Evolutionary conservation across 371 early-diverging fungal species (phyloP).

Genomic region (Actinomucor elegans): DNA sequence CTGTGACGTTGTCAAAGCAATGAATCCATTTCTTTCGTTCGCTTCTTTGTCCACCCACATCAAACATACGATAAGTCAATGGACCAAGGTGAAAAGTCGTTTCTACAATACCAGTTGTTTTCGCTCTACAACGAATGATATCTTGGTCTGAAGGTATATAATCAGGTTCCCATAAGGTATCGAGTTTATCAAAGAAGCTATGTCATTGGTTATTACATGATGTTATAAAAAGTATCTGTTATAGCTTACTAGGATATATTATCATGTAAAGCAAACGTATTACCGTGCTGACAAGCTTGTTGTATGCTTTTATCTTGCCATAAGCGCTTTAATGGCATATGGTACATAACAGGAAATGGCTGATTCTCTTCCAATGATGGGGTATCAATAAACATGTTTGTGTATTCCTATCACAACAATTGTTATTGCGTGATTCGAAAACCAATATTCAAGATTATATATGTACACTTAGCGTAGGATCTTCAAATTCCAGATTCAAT

Average conservation of each 20-base stretch:
- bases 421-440: no score
- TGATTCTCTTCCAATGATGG: constrained; percentile 55
- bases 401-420: constrained; percentile 26
- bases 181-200: constrained; percentile 83
- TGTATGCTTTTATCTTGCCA: constrained; percentile 78
- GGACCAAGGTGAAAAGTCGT: constrained; percentile 81
- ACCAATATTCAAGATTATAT: no score
- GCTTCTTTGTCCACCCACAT: constrained; percentile 92
- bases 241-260: constrained; percentile 70
- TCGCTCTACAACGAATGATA: constrained; percentile 79
- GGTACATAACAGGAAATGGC: constrained; percentile 66
- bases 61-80: constrained; percentile 85
- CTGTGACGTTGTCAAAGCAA: constrained; percentile 92
- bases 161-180: constrained; percentile 68
- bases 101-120: constrained; percentile 87
- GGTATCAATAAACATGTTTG: constrained; percentile 26
- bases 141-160: constrained; percentile 91
- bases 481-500: constrained; percentile 59
- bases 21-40: constrained; percentile 95
- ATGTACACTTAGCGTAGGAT: constrained; percentile 61
- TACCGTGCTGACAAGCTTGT: constrained; percentile 60
- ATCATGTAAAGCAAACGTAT: constrained; percentile 84
- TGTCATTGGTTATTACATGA: not conserved
- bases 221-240: not conserved
- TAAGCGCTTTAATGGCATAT: constrained; percentile 70